Conservation (phyloP, 306 rosid species). For the Medicago lupulina region DNA sequence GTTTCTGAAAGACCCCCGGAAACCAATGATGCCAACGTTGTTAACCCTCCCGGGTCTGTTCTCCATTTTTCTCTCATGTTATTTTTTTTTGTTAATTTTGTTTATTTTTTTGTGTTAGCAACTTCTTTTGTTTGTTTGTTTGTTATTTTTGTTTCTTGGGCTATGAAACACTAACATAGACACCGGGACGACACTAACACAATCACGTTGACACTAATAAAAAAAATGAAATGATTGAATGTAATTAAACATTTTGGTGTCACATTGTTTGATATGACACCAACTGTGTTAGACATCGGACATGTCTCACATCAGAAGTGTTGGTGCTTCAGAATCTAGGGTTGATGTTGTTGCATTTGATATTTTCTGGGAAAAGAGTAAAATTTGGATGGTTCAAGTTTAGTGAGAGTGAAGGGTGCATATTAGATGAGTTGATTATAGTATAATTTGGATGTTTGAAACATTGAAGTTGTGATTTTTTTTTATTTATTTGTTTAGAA, state of each 20-base stretch:
- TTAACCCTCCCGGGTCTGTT: conserved; percentile 70
- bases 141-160: no score
- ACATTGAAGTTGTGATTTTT: conserved; percentile 2
- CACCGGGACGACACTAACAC: no score
- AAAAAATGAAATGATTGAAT: no score
- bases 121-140: no score
- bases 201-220: no score
- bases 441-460: conserved; percentile 15
- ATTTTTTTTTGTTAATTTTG: not conserved
- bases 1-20: conserved; percentile 61
- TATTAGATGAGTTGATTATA: not conserved
- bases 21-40: conserved; percentile 51
- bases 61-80: not conserved
- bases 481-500: not conserved
- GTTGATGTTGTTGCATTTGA: conserved; percentile 1
- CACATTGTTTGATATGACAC: no score
- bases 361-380: not conserved
- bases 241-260: no score
- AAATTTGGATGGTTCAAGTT: conserved; percentile 4
- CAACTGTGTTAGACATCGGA: no score
- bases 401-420: conserved; percentile 2
- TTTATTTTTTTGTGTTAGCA: conserved; percentile 5
- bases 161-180: no score
- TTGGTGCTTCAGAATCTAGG: no score
- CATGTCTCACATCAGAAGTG: no score